Evolutionary conservation across 768 basidiomycete species (phyloP), one percentile per base, ranked within the genome.

Genomic region (Hortiboletus campestris): DNA sequence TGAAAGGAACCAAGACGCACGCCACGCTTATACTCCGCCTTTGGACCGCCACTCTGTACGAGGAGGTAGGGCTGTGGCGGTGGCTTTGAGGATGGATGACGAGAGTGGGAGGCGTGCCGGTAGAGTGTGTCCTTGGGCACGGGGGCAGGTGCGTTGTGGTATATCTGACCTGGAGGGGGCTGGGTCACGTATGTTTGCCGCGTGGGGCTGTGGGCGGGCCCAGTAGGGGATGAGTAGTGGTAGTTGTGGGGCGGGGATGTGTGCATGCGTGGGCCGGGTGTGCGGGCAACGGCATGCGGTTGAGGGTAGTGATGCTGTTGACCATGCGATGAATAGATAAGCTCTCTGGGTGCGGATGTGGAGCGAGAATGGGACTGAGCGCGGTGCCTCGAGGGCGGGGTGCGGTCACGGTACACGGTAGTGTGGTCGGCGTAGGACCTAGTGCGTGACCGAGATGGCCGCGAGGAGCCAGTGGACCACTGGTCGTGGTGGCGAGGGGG

Each of bases 1-100:
- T 49, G 51, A 64, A 25, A 29, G 42, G 40, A 52, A 55, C 14
- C 32, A 42, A 41, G 52, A 68, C 69, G 66, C 38, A 70, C 69
- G 8, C 68, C 69, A 42, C 56, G 70, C 46, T 68, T 71, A 36
- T 70, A 70, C 47, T 70, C 70, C 46, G 67, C 63, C 36, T 60
- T 70, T 47, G 68, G 68, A 10, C 68, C 66, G 40, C 65, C 68
- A 34, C 66, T 40, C 19, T 52, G 60, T 38, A 67, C 67, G 46
- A 65, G 46, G 49, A 67, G 58, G 22, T 66, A 70, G 41, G 68
- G 59, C 49, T 67, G 67, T 43, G 67, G 49, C 36, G 58, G 64
- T 17, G 51, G 56, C 42, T 63, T 68, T 38, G 64, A 63, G 2
- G 63, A 48, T 16, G 63, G n/a, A 17, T 69, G 58, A 10, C 67